Evolutionary conservation across 2,329 filamentous ascomycete genomes (phyloP).

Genomic region (Juglanconis sp.): DNA sequence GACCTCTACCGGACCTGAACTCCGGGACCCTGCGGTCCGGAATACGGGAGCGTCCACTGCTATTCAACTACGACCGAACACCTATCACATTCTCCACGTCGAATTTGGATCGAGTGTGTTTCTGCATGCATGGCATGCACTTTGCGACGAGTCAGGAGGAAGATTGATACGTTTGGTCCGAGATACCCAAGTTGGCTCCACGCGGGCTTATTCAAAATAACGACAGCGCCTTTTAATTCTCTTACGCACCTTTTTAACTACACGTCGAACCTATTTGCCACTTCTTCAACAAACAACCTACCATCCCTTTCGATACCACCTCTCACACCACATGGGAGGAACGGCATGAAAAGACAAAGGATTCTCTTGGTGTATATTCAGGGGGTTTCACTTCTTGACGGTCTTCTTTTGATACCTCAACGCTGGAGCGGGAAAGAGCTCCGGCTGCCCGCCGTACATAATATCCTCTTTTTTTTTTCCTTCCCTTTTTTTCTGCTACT

Average conservation of each 20-base stretch:
- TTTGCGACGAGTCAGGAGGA: constrained; percentile 8
- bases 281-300: neutral
- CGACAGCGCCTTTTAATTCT: neutral
- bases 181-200: constrained; percentile 23
- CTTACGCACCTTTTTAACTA: too few relatives aligned
- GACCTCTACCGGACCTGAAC: neutral
- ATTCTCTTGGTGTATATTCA: constrained; percentile 15
- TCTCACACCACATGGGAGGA: neutral
- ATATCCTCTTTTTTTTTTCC: neutral
- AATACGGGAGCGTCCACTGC: neutral
- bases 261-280: too few relatives aligned
- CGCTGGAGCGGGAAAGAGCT: constrained; percentile 4
- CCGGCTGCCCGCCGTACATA: neutral
- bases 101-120: neutral
- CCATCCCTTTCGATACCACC: neutral
- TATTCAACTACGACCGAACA: neutral
- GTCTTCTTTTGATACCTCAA: constrained; percentile 15
- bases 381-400: neutral
- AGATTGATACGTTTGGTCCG: constrained; percentile 24
- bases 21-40: neutral
- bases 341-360: neutral
- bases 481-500: too few relatives aligned
- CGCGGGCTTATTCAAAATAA: neutral
- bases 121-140: neutral
- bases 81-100: neutral